Evolutionary conservation across 768 basidiomycete genomes (phyloP).

Genomic region (Chalciporus chontae): DNA sequence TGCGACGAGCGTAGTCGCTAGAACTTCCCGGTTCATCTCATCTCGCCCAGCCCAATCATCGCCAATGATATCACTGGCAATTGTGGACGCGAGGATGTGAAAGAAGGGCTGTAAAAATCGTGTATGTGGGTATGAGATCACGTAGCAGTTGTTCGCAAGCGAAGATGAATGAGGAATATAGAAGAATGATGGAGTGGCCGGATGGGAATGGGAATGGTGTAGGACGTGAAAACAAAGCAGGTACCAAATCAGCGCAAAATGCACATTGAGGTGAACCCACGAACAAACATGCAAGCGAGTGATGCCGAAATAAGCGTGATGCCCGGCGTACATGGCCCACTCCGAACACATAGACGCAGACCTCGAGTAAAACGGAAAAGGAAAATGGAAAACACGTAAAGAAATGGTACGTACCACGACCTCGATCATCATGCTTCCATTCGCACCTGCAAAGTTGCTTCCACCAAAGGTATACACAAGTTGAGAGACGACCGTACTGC

Average conservation of each 20-base stretch:
- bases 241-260: no score
- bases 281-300: not conserved
- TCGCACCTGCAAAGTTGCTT: slow-evolving; percentile 84
- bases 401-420: slow-evolving; percentile 65
- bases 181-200: not conserved
- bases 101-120: slow-evolving; percentile 73
- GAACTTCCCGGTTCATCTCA: slow-evolving; percentile 60
- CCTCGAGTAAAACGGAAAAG: not conserved
- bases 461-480: slow-evolving; percentile 83
- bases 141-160: no score
- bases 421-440: slow-evolving; percentile 98
- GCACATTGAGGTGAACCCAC: not conserved
- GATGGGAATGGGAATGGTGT: no score
- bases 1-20: slow-evolving; percentile 90
- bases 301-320: not conserved
- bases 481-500: slow-evolving; percentile 73
- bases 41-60: slow-evolving; percentile 38
- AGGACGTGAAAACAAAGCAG: no score
- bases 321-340: not conserved
- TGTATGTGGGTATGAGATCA: not conserved
- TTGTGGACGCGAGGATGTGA: slow-evolving; percentile 81
- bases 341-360: not conserved
- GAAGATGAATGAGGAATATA: not conserved
- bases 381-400: not conserved
- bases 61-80: slow-evolving; percentile 55